phyloP scores from a whole-genome alignment of 257 asterid genomes.

The Verbena officinalis region DNA sequence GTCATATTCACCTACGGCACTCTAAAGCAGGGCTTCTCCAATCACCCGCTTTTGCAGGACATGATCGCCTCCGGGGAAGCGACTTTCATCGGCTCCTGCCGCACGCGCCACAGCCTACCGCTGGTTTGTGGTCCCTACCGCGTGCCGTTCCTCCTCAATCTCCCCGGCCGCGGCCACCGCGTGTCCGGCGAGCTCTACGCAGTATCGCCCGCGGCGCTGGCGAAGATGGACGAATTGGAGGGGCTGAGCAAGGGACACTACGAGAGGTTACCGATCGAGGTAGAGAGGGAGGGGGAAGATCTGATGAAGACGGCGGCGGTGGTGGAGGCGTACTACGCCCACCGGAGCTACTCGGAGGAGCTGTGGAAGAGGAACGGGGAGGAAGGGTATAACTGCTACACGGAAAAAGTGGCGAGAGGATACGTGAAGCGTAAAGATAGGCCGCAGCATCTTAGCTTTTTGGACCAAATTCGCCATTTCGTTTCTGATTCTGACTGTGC shows the following conservation, averaged over 20 bases:
- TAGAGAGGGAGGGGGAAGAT: slow-evolving; percentile 16
- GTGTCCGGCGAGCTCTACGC: slow-evolving; percentile 80
- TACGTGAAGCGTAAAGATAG: slow-evolving; percentile 71
- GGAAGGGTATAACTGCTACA: slow-evolving; percentile 50
- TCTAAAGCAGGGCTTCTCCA: slow-evolving; percentile 76
- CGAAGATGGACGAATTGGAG: slow-evolving; percentile 73
- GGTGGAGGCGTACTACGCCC: slow-evolving; percentile 70
- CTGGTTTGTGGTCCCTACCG: slow-evolving; percentile 86
- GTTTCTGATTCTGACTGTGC: slow-evolving; percentile 25
- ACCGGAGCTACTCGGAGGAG: slow-evolving; percentile 74
- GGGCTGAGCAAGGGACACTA: slow-evolving; percentile 65
- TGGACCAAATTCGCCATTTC: slow-evolving; percentile 65
- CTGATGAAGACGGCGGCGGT: slow-evolving; percentile 7
- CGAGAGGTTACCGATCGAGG: slow-evolving; percentile 63
- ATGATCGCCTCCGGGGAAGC: slow-evolving; percentile 72
- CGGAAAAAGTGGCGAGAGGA: slow-evolving; percentile 67
- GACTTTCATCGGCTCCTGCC: slow-evolving; percentile 53
- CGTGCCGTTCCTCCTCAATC: slow-evolving; percentile 83
- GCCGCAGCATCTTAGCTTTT: slow-evolving; percentile 57
- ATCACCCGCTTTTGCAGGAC: slow-evolving; percentile 63
- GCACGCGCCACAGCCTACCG: slow-evolving; percentile 53
- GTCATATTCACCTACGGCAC: slow-evolving; percentile 83
- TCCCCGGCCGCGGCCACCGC: slow-evolving; percentile 60
- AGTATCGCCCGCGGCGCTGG: slow-evolving; percentile 50
- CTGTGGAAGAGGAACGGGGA: slow-evolving; percentile 73